phyloP scores from a whole-genome alignment of 1,284 basidiomycete genomes.

The Stereum hirsutum region DNA sequence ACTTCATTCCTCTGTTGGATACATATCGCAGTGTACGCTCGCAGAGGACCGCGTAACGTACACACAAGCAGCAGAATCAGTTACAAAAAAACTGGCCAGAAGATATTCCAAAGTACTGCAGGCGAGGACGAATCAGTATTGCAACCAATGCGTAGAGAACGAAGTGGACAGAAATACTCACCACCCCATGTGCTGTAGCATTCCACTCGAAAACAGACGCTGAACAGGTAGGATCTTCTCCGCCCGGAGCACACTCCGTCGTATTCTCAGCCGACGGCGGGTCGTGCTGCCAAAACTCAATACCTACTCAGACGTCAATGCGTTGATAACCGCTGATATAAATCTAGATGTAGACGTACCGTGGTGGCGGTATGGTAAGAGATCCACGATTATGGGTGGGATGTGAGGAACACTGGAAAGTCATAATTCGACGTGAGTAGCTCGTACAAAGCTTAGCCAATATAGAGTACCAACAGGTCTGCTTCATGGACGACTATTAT shows the following conservation, averaged over 20 bases:
- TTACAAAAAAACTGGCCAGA: too few species aligned
- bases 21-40: too few species aligned
- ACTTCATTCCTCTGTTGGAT: too few species aligned
- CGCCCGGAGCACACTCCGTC: background rate
- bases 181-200: too few species aligned
- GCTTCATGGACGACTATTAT: background rate
- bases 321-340: background rate
- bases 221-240: slow-evolving; percentile 1
- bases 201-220: too few species aligned
- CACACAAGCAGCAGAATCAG: too few species aligned
- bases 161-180: too few species aligned
- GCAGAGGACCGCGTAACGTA: too few species aligned
- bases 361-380: slow-evolving; percentile 38
- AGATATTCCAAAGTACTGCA: too few species aligned
- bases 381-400: slow-evolving; percentile 27
- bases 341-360: slow-evolving; percentile 17
- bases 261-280: background rate
- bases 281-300: slow-evolving; percentile 1
- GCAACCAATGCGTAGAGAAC: too few species aligned
- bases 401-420: slow-evolving; percentile 32
- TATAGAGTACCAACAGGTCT: background rate
- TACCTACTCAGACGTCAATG: background rate
- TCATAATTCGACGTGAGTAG: background rate
- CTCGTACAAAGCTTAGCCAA: too few species aligned
- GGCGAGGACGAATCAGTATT: too few species aligned